Evolutionary conservation across 345 rosid genomes (phyloP), one percentile per base, ranked within the genome.

Genomic region (Angophora floribunda): DNA sequence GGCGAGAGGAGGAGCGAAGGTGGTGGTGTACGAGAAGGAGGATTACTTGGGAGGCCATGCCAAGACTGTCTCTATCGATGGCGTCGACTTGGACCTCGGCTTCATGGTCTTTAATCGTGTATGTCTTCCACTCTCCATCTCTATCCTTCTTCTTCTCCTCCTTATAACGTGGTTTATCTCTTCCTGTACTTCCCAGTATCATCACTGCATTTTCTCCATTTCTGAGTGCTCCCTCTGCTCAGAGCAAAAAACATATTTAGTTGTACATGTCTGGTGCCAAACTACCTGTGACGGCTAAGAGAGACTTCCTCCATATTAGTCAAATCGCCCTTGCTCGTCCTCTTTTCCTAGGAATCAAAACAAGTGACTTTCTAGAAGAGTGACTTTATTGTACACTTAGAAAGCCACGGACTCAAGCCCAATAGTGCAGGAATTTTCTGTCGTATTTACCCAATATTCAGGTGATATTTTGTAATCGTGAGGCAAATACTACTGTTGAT

Each of bases 31-130:
- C 89, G 93, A 93, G 91, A 91, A 91, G 88, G 94, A 93, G 50
- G 91, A 91, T 13, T 86, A 87, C 65, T 70, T 93, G 6, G 94
- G 94, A 3, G 94, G 94, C 86, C 94, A 93, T 88, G 90, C 94
- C 28, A 89, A 87, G 65, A 93, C 94, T 4, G 91, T 92, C 50
- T 52, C 49, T 28, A 82, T 88, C 44, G 89, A 92, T 16, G 91
- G 92, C 50, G 86, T 90, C 10, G 92, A 93, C 84, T 63, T 93
- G 84, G 94, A 92, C 90, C 92, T 93, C 14, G 94, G 94, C 87
- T 92, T 93, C 92, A 93, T 92, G 93, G 93, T 93, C 88, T 93
- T 93, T 90, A 93, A 93, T 82, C 90, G 91, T 0, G 93, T 93
- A 88, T 86, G 91, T 87, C 75, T 22, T 32, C 59, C 30, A 7